Base-by-base conservation (phyloP, 371 early-diverging fungal genomes). In the Mortierella polycephala region DNA sequence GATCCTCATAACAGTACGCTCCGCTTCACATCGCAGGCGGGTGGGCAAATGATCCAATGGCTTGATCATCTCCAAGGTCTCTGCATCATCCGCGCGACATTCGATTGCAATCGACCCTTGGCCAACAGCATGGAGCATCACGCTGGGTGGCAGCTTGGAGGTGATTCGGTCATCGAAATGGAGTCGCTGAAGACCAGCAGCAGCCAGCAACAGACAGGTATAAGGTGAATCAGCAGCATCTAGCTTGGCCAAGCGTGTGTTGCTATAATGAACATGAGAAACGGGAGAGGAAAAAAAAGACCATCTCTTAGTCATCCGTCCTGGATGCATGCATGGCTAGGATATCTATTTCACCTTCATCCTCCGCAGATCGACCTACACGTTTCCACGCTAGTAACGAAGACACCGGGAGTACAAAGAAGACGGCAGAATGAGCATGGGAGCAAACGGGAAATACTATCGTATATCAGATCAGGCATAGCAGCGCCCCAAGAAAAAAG, bases 41-140 rank as follows among this genome's bases (percentile, higher is more conserved):
- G 97, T 93, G 7, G 83, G 83, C 42, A 67, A 39, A 68, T 97
- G 93, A 50, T 93, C 88, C 39, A 98, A 84, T 3, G 79, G 66
- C 12, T 73, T 68, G 21, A 96, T 77, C 23, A 95, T 23, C 6
- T 66, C 71, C 6, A 77, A 60, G 0, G 83, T 84, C 10, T 80
- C 64, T 4, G 60, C 45, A 75, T 98, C 98, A 53, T 89, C 87
- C 42, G 65, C 79, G 42, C 97, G 88, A 64, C 93, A 92, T 81
- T 98, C 97, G 41, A 98, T 82, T 21, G 88, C 98, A 56, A 98
- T 81, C 0, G 97, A 96, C 62, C 97, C 98, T 85, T 98, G 98
- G 7, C 97, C 96, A 10, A 97, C 99, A 14, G 99, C 99, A 75
- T 97, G 91, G 16, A 95, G 84, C 55, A 93, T 92, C 41, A 84